phyloP scores from a whole-genome alignment of 2,329 filamentous ascomycete genomes.

The Chalaropsis thielavioides region DNA sequence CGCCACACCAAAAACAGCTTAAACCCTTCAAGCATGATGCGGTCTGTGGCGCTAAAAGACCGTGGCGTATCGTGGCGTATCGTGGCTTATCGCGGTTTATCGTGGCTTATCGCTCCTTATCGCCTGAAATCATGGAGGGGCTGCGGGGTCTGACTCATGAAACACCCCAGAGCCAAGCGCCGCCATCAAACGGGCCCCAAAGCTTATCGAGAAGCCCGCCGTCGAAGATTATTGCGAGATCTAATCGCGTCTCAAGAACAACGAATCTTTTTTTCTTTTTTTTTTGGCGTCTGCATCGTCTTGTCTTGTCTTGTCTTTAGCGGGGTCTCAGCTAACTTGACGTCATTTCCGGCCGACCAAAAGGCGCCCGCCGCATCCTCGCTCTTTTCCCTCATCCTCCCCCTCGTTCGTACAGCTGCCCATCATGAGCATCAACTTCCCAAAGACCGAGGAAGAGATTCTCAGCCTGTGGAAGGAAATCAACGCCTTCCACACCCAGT shows the following conservation, averaged over 20 bases:
- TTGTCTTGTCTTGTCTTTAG: background rate
- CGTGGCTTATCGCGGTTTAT: background rate
- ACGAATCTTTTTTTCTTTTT: background rate
- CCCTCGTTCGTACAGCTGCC: background rate
- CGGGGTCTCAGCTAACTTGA: background rate
- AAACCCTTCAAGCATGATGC: background rate
- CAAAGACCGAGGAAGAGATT: constrained; percentile 20
- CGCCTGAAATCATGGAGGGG: constrained; percentile 10
- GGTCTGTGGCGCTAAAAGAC: constrained; percentile 9
- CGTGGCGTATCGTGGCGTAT: too few relatives aligned
- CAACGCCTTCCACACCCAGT: constrained; percentile 22
- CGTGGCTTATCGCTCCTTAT: constrained; percentile 1
- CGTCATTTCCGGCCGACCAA: background rate
- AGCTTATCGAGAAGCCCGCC: background rate
- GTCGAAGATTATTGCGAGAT: background rate
- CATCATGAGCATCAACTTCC: constrained; percentile 20
- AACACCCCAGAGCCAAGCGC: too few relatives aligned
- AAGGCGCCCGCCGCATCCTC: background rate
- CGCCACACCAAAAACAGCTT: background rate
- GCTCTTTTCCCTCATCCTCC: background rate
- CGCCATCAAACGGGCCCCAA: background rate
- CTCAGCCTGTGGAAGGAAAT: constrained; percentile 20
- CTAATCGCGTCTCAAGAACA: background rate
- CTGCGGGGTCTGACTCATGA: constrained; percentile 17
- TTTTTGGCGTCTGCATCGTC: background rate